Base-by-base conservation (phyloP, 805 yeast species). In the Komagataella phaffii region DNA sequence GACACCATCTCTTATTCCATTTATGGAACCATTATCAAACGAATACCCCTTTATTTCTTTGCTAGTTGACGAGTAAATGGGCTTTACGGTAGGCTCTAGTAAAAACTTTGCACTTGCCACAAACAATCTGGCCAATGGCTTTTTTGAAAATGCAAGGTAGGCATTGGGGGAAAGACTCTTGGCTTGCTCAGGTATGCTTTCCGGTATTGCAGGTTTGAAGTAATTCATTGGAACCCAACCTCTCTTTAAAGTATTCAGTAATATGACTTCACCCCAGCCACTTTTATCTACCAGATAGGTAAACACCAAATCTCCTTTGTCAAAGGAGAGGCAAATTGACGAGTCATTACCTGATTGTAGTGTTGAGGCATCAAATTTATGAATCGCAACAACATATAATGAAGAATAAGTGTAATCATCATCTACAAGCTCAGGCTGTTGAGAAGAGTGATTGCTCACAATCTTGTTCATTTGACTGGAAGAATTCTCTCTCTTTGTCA, bases 201-300 rank as follows among this genome's bases (percentile, higher is more conserved):
- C 19, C 17, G 24, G 40, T 12, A 68, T 52, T 5, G 71, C 64
- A 12, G 69, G 72, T 4, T 81, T 67, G 59, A 85, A 86, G 65
- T 83, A 86, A 61, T 85, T 86, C 75, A 86, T 81, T 3, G 95
- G 95, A 17, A 85, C 87, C 95, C 95, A 86, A 17, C 95, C 95
- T 55, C 88, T 68, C 58, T 75, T 74, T 50, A 81, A 68, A 12
- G 81, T 71, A 52, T 79, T 81, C 7, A 85, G 65, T 44, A 85
- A 60, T 0, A 90, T 85, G 2, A 85, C 93, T 63, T 86, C 95
- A 54, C 90, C 91, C 95, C 95, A 86, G 0, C 93, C 95, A 18
- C 88, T 81, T 51, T 82, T 83, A 62, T 85, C 93, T 19, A 85
- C 77, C 6, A 85, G 77, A 59, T 85, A 89, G 3, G 86, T 86